Evolutionary conservation across 257 asterid species (phyloP), one percentile per base, ranked within the genome.

Genomic region (Nicotiana tabacum): DNA sequence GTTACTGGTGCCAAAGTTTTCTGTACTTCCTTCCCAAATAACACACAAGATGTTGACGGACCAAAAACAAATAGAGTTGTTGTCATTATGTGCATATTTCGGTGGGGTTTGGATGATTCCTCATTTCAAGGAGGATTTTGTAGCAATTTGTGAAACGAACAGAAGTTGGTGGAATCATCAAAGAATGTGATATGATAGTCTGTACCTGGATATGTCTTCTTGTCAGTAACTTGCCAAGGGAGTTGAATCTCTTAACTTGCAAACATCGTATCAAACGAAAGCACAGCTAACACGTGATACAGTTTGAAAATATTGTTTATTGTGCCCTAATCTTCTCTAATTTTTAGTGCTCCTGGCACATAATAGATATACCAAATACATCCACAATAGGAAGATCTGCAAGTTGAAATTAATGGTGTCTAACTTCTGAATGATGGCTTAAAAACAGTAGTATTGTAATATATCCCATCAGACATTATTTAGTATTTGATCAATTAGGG

Each of bases 1-100:
- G 74, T 82, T 69, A 17, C 80, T 79, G 87, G 86, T 82, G 78
- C 85, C 67, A 69, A 68, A 78, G 62, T 58, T 76, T 83, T 39
- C 77, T 48, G 82, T 89, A 53, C 61, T 79, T 57, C 61, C 72
- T 81, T 80, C 64, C 83, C 58, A 57, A 83, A 78, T 81, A 77
- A 66, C 87, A 27, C 81, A 66, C 83, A 61, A n/a, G 43, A 21
- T 62, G 33, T 57, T 61, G 29, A 39, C 9, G 65, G 56, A 33
- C 56, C 29, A 7, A 58, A 77, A 56, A 12, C 29, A 55, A 66
- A 66, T 32, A 30, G 43, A 65, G 33, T 30, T 30, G 72, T 66
- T 66, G 72, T 15, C 21, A 66, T 30, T 65, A 62, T 65, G 43
- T 65, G 70, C 70, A 6, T 66, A 32, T 66, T 66, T 66, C 5